Percentiles rank a stretch among this genome's conserved stretches.
phyloP scores from a whole-genome alignment of 2,329 filamentous ascomycete genomes.

The Paecilomyces sp. region DNA sequence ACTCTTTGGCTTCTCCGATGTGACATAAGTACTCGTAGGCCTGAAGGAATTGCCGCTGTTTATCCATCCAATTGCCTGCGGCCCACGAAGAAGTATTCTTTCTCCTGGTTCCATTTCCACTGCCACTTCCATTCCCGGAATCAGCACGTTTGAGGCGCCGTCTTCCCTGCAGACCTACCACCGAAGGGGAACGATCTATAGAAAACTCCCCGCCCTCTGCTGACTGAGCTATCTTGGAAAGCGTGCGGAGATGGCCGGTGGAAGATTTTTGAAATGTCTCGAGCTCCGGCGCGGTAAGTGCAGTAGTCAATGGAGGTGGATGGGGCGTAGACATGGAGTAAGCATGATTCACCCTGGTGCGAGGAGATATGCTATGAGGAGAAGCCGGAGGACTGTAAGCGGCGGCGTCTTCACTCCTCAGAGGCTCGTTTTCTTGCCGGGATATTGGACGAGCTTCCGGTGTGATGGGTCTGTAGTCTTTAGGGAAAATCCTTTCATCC shows the following conservation, averaged over 20 bases:
- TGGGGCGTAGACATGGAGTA: conserved; percentile 23
- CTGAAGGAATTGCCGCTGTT: conserved; percentile 90
- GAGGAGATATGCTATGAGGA: conserved; percentile 19
- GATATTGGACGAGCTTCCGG: conserved; percentile 22
- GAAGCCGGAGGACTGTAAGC: conserved; percentile 2
- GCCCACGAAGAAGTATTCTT: conserved; percentile 63
- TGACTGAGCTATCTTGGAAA: conserved; percentile 74
- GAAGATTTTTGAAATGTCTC: conserved; percentile 79
- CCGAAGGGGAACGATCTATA: conserved; percentile 73
- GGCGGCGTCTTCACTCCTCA: conserved; percentile 11
- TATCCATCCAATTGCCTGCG: conserved; percentile 95
- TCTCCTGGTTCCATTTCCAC: conserved; percentile 37
- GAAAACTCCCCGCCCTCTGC: conserved; percentile 72
- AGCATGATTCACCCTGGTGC: conserved; percentile 22
- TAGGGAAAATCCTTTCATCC: conserved; percentile 43
- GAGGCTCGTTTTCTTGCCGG: conserved; percentile 22
- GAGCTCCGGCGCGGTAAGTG: conserved; percentile 64
- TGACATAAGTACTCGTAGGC: conserved; percentile 98
- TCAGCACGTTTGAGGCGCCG: conserved; percentile 69
- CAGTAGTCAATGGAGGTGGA: conserved; percentile 28
- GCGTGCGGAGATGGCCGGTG: conserved; percentile 77
- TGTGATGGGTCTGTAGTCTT: conserved; percentile 24
- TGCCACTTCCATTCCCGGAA: conserved; percentile 38
- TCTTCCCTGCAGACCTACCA: conserved; percentile 78
- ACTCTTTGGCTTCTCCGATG: conserved; percentile 97